phyloP scores from a whole-genome alignment of 1,139 yeast genomes.

The Yamadazyma sp. region DNA sequence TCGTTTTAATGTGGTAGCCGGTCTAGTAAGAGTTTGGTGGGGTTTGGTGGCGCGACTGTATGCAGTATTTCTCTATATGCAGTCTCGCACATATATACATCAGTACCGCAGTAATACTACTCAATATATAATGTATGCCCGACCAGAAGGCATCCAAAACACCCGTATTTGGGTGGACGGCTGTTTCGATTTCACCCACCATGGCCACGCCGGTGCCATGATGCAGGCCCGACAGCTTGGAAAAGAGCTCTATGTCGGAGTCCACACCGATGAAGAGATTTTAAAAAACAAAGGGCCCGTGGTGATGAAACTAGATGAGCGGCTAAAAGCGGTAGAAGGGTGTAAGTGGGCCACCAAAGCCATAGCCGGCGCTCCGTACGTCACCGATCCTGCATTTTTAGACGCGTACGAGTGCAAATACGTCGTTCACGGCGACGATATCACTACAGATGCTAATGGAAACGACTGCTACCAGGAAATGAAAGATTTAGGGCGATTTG shows the following conservation, averaged over 20 bases:
- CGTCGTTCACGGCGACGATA: constrained; percentile 97
- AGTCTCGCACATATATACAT: no score
- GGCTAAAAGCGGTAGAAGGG: constrained; percentile 80
- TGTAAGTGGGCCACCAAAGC: constrained; percentile 86
- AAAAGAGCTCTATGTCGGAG: constrained; percentile 75
- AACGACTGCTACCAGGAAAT: constrained; percentile 85
- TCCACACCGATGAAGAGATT: constrained; percentile 90
- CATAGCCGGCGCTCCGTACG: constrained; percentile 85
- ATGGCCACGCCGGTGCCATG: constrained; percentile 97
- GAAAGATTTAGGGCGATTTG: constrained; percentile 82
- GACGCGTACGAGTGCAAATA: constrained; percentile 72
- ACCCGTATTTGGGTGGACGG: constrained; percentile 89
- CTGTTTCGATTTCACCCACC: constrained; percentile 96
- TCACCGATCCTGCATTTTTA: constrained; percentile 85
- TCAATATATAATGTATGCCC: constrained; percentile 33
- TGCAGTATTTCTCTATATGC: no score
- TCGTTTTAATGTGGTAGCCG: no score
- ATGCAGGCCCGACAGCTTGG: constrained; percentile 86
- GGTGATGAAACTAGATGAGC: constrained; percentile 81
- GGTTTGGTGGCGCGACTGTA: no score
- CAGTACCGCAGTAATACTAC: no score
- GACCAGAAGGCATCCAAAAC: constrained; percentile 47
- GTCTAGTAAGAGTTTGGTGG: no score
- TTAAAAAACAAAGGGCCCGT: constrained; percentile 84
- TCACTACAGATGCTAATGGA: constrained; percentile 94